Conservation (phyloP, 208 protist genomes). For the Trypanosoma brucei region DNA sequence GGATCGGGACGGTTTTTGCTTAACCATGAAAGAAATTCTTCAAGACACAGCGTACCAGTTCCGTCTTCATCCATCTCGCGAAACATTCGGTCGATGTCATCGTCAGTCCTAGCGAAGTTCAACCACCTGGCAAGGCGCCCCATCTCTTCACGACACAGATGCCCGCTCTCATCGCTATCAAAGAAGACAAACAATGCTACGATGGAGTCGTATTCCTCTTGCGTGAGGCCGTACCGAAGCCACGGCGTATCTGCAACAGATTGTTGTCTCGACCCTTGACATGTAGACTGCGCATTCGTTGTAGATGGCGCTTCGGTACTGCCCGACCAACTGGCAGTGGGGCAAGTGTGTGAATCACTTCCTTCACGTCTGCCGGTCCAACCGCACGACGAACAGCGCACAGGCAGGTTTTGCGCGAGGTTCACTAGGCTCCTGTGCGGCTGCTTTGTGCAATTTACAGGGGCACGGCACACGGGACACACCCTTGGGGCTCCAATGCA, state of each 20-base stretch:
- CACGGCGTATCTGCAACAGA: conserved; percentile 26
- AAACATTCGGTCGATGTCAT: conserved; percentile 76
- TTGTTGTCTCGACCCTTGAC: too few species aligned
- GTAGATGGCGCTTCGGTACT: too few species aligned
- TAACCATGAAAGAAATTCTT: conserved; percentile 76
- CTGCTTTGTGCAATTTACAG: conserved; percentile 20
- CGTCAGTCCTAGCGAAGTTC: conserved; percentile 62
- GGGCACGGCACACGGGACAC: conserved; percentile 61
- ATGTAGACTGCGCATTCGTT: too few species aligned
- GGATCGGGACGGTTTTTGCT: conserved; percentile 73
- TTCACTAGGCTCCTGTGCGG: conserved; percentile 73
- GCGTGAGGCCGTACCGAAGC: conserved; percentile 51
- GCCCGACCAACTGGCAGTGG: not conserved
- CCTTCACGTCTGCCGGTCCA: conserved; percentile 63
- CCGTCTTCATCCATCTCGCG: conserved; percentile 65
- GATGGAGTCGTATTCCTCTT: conserved; percentile 80
- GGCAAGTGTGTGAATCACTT: conserved; percentile 28
- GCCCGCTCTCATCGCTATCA: conserved; percentile 65
- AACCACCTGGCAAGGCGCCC: conserved; percentile 68
- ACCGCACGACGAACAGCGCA: conserved; percentile 49
- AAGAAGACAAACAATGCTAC: conserved; percentile 83
- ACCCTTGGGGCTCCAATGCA: conserved; percentile 32
- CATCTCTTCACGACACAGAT: conserved; percentile 49
- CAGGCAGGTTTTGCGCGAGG: conserved; percentile 48
- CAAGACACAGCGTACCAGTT: conserved; percentile 49